These are phyloP conservation scores for Amorphotheca resinae DNA, from an alignment of 495 filamentous ascomycete species.

Conservation along the genomic window DNA sequence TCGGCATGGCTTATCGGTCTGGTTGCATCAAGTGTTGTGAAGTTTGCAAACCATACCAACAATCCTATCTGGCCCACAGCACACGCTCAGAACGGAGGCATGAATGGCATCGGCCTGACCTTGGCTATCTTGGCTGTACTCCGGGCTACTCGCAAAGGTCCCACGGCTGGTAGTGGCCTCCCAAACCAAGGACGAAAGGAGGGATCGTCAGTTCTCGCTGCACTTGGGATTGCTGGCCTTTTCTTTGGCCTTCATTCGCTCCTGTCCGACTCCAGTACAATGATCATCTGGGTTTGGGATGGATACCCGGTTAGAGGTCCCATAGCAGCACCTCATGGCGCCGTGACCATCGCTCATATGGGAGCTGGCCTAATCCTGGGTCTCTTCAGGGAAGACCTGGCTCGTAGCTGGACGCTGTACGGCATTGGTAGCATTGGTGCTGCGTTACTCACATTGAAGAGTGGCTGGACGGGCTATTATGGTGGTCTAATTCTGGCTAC, in stretches of 20 bases:
- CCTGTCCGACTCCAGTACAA: constrained; percentile 93
- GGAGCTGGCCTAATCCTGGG: constrained; percentile 67
- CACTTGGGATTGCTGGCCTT: constrained; percentile 67
- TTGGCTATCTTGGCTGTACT: constrained; percentile 65
- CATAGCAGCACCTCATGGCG: constrained; percentile 77
- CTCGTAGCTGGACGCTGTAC: constrained; percentile 69
- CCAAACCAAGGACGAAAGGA: constrained; percentile 25
- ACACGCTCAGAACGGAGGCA: constrained; percentile 79
- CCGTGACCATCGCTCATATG: constrained; percentile 76
- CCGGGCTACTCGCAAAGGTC: constrained; percentile 48
- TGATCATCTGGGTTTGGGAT: constrained; percentile 99
- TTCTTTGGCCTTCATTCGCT: constrained; percentile 90
- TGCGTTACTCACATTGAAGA: constrained; percentile 63
- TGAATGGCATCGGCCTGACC: constrained; percentile 71
- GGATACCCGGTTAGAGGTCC: constrained; percentile 89
- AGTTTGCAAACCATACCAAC: constrained; percentile 92
- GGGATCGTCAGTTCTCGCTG: constrained; percentile 62
- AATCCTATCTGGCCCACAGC: constrained; percentile 97
- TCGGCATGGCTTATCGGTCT: constrained; percentile 73
- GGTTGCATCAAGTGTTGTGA: constrained; percentile 72
- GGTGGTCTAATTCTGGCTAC: constrained; percentile 63
- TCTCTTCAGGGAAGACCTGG: constrained; percentile 55
- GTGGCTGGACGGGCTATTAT: constrained; percentile 83
- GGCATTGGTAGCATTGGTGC: constrained; percentile 69
- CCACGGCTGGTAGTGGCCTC: constrained; percentile 37